Evolutionary conservation across 805 yeast species (phyloP), one percentile per base, ranked within the genome.

Genomic region (Candida saitoana): DNA sequence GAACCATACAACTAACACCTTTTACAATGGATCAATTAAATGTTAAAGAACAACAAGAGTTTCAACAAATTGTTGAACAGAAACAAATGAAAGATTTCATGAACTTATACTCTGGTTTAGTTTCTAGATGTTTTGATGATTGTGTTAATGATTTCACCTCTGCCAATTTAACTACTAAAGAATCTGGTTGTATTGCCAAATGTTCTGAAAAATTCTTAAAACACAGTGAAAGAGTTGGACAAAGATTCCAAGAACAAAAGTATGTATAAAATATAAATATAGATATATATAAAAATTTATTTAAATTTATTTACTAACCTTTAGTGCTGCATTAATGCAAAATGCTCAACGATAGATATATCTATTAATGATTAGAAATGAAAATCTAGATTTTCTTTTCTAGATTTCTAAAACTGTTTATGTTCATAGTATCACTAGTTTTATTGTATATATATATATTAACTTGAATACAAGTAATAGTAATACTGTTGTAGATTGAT

Each of bases 51-150:
- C 98, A 93, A 71, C 96, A 89, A 69, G 91, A 89, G 57, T 91
- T 91, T 70, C 96, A 89, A 70, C 90, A 84, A 66, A 73, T 91
- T 50, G 96, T 91, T 50, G 99, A 91, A 72, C 90, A 86, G 64
- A 91, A 91, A 76, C 99, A 91, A 71, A 90, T 93, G 96, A 87
- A 86, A 69, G 99, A 91, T 67, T 93, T 91, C 83, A 91, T 93
- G 98, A 84, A 93, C 64, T 80, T 80, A 45, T 93, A 93, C 79
- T 89, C 98, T 50, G 84, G 85, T 63, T 78, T 93, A 56, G 98
- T 93, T 41, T 95, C 91, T 68, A 85, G 96, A 74, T 93, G 99
- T 74, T 93, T 93, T 74, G 80, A 80, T 47, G 98, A 93, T 71
- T 93, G 99, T 73, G 96, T 93, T 62, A 91, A 90, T 65, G 99